Percentiles rank a stretch among this genome's conserved stretches.
Evolutionary conservation across 768 basidiomycete species (phyloP).

Genomic region (Hydnum rufescens): DNA sequence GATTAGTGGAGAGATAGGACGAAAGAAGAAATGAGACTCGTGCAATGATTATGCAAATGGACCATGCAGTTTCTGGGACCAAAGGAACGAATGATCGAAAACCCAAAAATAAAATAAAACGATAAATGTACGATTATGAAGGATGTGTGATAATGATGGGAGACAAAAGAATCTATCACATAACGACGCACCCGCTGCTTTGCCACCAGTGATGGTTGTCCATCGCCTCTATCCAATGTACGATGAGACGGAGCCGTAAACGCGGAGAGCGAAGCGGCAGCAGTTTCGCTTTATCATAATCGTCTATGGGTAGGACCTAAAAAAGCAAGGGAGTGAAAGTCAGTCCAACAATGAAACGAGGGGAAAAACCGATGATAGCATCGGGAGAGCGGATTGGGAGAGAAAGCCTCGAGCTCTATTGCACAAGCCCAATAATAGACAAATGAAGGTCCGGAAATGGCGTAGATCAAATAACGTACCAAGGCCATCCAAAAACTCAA

Average conservation of each 20-base stretch:
- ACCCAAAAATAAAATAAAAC: too few species aligned
- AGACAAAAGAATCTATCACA: conserved; percentile 3
- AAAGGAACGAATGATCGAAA: too few species aligned
- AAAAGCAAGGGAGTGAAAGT: background rate
- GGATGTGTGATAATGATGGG: too few species aligned
- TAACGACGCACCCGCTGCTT: conserved; percentile 12
- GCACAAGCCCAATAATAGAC: background rate
- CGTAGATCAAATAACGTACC: conserved; percentile 26
- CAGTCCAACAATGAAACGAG: background rate
- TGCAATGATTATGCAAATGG: too few species aligned
- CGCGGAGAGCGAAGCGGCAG: conserved; percentile 62
- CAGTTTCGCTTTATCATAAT: conserved; percentile 72
- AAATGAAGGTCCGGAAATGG: background rate
- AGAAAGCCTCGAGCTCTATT: background rate
- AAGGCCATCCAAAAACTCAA: conserved; percentile 85
- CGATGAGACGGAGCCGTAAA: conserved; percentile 64
- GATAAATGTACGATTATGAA: too few species aligned
- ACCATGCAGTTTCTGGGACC: too few species aligned
- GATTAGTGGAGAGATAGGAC: too few species aligned
- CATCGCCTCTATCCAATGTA: conserved; percentile 84
- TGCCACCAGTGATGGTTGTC: conserved; percentile 32
- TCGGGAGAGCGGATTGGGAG: background rate
- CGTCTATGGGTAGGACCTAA: conserved; percentile 69
- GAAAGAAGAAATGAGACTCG: too few species aligned
- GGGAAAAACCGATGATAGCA: background rate